Conservation (phyloP, 1,139 yeast genomes). For the Candida frijolesensis region DNA sequence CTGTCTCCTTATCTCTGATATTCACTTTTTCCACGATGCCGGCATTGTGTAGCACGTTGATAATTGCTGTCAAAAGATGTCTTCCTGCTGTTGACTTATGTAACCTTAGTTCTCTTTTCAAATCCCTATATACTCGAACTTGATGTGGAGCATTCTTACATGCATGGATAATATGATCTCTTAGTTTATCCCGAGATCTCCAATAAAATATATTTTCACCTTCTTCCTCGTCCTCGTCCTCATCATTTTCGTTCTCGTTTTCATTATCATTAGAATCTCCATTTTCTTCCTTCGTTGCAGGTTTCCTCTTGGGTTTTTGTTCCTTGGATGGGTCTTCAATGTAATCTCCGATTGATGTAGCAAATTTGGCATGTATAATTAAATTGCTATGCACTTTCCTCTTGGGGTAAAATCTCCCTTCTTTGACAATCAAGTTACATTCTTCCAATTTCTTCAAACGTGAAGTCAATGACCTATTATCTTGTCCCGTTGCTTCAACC, state of each 20-base stretch:
- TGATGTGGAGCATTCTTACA: conserved; percentile 69
- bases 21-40: conserved; percentile 59
- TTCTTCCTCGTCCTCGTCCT: conserved; percentile 31
- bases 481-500: conserved; percentile 61
- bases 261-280: conserved; percentile 1
- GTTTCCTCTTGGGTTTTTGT: conserved; percentile 30
- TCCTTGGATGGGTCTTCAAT: conserved; percentile 22
- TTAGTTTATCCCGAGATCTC: conserved; percentile 33
- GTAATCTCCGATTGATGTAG: conserved; percentile 10
- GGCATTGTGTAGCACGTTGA: conserved; percentile 49
- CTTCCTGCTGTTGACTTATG: conserved; percentile 45
- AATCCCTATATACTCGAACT: conserved; percentile 65
- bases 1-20: conserved; percentile 21
- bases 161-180: conserved; percentile 49
- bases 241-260: background rate
- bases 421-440: conserved; percentile 48
- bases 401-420: conserved; percentile 38
- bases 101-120: conserved; percentile 62
- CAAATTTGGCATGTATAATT: conserved; percentile 49
- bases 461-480: conserved; percentile 68
- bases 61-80: conserved; percentile 54
- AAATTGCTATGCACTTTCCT: conserved; percentile 53
- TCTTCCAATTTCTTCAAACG: conserved; percentile 58
- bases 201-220: conserved; percentile 34
- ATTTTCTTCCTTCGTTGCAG: conserved; percentile 23